These are phyloP conservation scores for Nitzschia inconspicua DNA, from an alignment of 108 stramenopile genomes.

Conservation along the genomic window DNA sequence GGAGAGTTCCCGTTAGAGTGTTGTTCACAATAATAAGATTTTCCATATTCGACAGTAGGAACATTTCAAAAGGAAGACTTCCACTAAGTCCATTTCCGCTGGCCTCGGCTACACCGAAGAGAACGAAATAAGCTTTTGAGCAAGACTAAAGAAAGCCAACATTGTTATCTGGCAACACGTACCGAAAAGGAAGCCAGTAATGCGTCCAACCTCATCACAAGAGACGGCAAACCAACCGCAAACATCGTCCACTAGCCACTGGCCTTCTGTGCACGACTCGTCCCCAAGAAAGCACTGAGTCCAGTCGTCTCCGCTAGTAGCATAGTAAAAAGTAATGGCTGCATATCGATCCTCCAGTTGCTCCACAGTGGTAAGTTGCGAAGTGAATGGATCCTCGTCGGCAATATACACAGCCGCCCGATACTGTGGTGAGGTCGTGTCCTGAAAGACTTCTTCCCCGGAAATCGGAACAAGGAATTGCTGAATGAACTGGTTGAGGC, in stretches of 20 bases:
- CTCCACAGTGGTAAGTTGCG: conserved; percentile 1
- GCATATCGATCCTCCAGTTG: conserved; percentile 27
- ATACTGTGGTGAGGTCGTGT: conserved; percentile 25
- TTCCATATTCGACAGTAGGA: background rate
- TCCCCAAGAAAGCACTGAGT: conserved; percentile 16
- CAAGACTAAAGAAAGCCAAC: background rate
- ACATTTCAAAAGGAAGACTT: conserved; percentile 11
- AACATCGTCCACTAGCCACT: conserved; percentile 22
- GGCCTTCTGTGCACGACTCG: conserved; percentile 7
- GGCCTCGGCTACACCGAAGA: background rate
- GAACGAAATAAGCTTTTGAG: no score
- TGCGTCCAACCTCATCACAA: conserved; percentile 19
- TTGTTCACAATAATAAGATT: conserved; percentile 13
- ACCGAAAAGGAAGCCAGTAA: conserved; percentile 18
- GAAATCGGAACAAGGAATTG: conserved; percentile 22
- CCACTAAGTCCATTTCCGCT: conserved; percentile 12
- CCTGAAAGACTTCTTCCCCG: conserved; percentile 29
- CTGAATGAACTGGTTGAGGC: conserved; percentile 18
- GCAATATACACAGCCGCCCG: conserved; percentile 16
- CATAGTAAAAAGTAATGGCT: conserved; percentile 16
- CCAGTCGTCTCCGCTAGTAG: conserved; percentile 27
- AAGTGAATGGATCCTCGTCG: conserved; percentile 17
- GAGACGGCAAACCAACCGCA: conserved; percentile 22
- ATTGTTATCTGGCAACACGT: no score
- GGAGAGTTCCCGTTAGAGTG: conserved; percentile 37